These are phyloP conservation scores for Plantago ovata DNA, from an alignment of 257 asterid genomes.

Conservation along the genomic window DNA sequence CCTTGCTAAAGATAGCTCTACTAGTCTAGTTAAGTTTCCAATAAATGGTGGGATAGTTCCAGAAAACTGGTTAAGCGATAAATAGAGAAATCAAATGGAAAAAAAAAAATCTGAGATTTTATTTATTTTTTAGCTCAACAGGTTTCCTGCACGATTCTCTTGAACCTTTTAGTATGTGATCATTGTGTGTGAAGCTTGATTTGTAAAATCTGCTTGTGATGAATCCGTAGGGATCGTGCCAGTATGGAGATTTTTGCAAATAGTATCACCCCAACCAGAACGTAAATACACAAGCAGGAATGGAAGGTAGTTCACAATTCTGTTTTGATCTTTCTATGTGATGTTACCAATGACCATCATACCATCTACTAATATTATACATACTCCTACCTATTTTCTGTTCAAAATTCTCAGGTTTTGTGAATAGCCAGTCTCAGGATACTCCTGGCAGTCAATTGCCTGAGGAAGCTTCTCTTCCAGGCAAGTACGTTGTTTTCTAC, in stretches of 20 bases:
- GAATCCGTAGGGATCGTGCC: slow-evolving; percentile 68
- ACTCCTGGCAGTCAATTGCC: slow-evolving; percentile 24
- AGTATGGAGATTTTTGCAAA: slow-evolving; percentile 74
- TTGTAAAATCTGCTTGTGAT: slow-evolving; percentile 1
- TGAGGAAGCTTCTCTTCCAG: slow-evolving; percentile 36
- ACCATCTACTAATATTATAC: not conserved
- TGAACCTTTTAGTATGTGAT: not conserved
- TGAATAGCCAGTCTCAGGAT: slow-evolving; percentile 24
- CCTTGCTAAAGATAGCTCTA: too few relatives aligned
- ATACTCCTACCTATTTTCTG: not conserved
- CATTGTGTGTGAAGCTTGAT: slow-evolving; percentile 4
- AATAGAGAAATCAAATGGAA: too few relatives aligned
- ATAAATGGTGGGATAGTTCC: too few relatives aligned
- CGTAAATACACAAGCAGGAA: slow-evolving; percentile 30
- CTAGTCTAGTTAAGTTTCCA: too few relatives aligned
- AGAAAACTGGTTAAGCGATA: too few relatives aligned
- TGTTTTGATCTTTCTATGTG: not conserved
- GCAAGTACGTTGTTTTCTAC: slow-evolving; percentile 21
- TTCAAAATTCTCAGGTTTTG: slow-evolving; percentile 5
- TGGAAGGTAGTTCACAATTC: slow-evolving; percentile 40
- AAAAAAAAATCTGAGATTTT: too few relatives aligned
- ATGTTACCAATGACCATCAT: not conserved
- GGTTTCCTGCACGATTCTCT: not conserved
- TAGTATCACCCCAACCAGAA: slow-evolving; percentile 77
- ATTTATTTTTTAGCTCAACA: too few relatives aligned